These are phyloP conservation scores for Globisporangium splendens DNA, from an alignment of 352 stramenopile species.

Conservation along the genomic window DNA sequence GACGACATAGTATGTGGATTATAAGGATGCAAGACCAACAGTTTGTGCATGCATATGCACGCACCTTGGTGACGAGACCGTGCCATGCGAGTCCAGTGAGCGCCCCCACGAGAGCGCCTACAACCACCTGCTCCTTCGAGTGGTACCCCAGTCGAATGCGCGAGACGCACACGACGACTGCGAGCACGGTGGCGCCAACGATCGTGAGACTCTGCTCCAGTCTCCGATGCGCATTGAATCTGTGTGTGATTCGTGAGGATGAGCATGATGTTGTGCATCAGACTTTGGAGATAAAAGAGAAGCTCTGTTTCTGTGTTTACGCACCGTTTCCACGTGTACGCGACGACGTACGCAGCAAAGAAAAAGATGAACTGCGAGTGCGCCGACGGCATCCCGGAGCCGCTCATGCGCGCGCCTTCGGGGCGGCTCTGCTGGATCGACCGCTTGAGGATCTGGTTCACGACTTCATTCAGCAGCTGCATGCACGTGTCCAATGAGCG, in stretches of 20 bases:
- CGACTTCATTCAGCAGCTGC: constrained; percentile 63
- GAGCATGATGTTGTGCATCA: no score
- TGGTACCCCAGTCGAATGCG: constrained; percentile 80
- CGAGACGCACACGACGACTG: constrained; percentile 61
- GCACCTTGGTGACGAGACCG: no score
- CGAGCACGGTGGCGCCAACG: constrained; percentile 32
- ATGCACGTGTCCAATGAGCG: not conserved
- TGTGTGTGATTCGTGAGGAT: no score
- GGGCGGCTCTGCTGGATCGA: constrained; percentile 68
- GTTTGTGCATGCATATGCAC: not conserved
- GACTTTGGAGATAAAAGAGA: no score
- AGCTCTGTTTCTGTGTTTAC: not conserved
- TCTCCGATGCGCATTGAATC: constrained; percentile 44
- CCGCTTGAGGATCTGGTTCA: constrained; percentile 82
- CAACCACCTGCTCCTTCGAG: constrained; percentile 63
- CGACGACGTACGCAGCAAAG: constrained; percentile 66
- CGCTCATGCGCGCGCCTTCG: constrained; percentile 55
- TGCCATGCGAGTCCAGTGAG: constrained; percentile 8
- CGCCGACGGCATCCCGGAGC: constrained; percentile 73
- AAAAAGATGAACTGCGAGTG: constrained; percentile 83
- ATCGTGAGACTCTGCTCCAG: constrained; percentile 71
- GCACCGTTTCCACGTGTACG: constrained; percentile 68
- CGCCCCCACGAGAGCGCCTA: constrained; percentile 46
- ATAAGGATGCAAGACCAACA: no score
- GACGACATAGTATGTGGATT: no score